These are phyloP conservation scores for Candida awuae DNA, from an alignment of 805 yeast species.

Conservation along the genomic window DNA sequence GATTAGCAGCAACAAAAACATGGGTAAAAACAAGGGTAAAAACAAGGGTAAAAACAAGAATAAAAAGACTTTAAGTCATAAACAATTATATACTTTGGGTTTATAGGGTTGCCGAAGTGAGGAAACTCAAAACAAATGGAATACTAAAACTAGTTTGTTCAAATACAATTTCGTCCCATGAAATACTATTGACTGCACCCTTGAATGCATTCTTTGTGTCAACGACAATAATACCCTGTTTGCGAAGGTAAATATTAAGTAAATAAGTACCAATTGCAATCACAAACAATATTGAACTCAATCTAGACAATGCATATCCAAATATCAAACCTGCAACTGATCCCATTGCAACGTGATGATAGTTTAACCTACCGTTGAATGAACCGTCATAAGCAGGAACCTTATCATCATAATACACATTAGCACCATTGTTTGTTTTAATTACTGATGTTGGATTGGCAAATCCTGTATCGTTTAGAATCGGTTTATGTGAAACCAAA, in stretches of 20 bases:
- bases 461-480: slow-evolving; percentile 17
- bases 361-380: slow-evolving; percentile 44
- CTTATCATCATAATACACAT: slow-evolving; percentile 6
- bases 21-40: neutral
- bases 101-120: slow-evolving; percentile 26
- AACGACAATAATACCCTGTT: slow-evolving; percentile 43
- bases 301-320: slow-evolving; percentile 56
- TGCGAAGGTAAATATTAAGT: slow-evolving; percentile 45
- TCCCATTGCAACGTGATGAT: slow-evolving; percentile 56
- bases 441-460: slow-evolving; percentile 4
- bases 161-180: slow-evolving; percentile 36
- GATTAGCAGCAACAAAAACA: neutral
- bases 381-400: slow-evolving; percentile 28
- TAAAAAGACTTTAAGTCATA: neutral
- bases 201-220: slow-evolving; percentile 15
- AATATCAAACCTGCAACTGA: slow-evolving; percentile 51
- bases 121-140: slow-evolving; percentile 45
- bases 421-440: neutral
- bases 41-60: neutral
- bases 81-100: too few species aligned
- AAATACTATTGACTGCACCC: slow-evolving; percentile 8
- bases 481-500: slow-evolving; percentile 14
- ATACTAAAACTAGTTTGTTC: slow-evolving; percentile 56
- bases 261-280: slow-evolving; percentile 39
- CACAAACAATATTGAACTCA: slow-evolving; percentile 45